These are phyloP conservation scores for Crucibulum laeve DNA, from an alignment of 768 basidiomycete species.

Conservation along the genomic window DNA sequence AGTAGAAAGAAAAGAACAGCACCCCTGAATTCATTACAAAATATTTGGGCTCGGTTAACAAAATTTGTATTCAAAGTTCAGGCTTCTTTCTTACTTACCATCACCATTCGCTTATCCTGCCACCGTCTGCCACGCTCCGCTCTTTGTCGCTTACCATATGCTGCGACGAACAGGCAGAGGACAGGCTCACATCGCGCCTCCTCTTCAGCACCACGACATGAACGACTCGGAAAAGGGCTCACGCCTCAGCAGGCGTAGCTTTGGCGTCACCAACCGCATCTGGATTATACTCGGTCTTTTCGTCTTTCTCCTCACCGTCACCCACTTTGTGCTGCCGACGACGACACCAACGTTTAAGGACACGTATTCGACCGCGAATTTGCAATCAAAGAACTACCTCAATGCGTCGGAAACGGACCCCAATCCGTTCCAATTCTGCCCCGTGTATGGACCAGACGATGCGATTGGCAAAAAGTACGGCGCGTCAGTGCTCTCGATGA, in stretches of 20 bases:
- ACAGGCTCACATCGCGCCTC: slow-evolving; percentile 53
- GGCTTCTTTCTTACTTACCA: too few species aligned
- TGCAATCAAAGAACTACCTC: slow-evolving; percentile 79
- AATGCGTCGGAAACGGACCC: slow-evolving; percentile 52
- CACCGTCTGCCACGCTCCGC: background rate
- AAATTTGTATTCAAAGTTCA: too few species aligned
- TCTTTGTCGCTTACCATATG: slow-evolving; percentile 42
- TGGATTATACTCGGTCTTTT: slow-evolving; percentile 59
- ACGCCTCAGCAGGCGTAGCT: slow-evolving; percentile 48
- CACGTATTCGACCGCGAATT: slow-evolving; percentile 39
- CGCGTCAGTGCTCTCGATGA: slow-evolving; percentile 65
- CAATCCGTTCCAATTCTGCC: slow-evolving; percentile 90
- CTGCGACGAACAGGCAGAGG: slow-evolving; percentile 52
- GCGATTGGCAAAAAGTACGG: slow-evolving; percentile 78
- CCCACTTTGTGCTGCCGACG: slow-evolving; percentile 49
- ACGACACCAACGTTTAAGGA: slow-evolving; percentile 14
- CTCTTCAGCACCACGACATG: slow-evolving; percentile 38
- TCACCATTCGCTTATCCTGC: background rate
- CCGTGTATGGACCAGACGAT: slow-evolving; percentile 80
- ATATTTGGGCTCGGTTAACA: too few species aligned
- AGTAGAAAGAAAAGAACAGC: too few species aligned
- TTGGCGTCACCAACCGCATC: slow-evolving; percentile 67
- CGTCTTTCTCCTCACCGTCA: slow-evolving; percentile 48
- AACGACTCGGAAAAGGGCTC: slow-evolving; percentile 41
- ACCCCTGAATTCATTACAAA: too few species aligned